Percentiles rank a stretch among this genome's conserved stretches.
Evolutionary conservation across 352 stramenopile genomes (phyloP).

Genomic region (Thalassiosira mediterranea): DNA sequence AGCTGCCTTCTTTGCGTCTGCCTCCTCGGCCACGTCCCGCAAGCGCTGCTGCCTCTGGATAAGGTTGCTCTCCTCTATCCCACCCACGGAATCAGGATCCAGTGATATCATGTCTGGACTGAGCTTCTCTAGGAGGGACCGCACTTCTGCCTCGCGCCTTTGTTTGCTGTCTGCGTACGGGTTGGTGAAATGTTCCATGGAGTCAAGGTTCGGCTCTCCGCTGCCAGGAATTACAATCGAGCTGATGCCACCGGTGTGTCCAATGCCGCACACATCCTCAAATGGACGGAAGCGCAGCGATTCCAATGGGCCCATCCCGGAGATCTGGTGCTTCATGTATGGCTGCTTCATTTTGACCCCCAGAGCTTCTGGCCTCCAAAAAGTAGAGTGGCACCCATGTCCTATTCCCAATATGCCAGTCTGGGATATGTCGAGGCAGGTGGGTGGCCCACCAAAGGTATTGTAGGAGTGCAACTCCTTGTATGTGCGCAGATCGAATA

Average conservation of each 20-base stretch:
- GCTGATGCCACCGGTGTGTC: slow-evolving; percentile 88
- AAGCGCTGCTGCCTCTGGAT: slow-evolving; percentile 86
- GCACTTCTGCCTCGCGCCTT: slow-evolving; percentile 94
- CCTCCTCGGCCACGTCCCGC: slow-evolving; percentile 61
- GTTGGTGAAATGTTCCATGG: slow-evolving; percentile 93
- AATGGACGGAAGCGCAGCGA: slow-evolving; percentile 96
- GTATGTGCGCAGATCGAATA: slow-evolving; percentile 98
- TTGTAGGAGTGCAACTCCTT: slow-evolving; percentile 94
- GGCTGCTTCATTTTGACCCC: slow-evolving; percentile 69
- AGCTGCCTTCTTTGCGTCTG: slow-evolving; percentile 57
- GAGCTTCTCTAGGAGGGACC: slow-evolving; percentile 97
- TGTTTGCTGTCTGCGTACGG: slow-evolving; percentile 96
- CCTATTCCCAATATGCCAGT: slow-evolving; percentile 92
- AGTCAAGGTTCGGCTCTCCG: slow-evolving; percentile 98
- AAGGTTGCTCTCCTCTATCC: slow-evolving; percentile 90
- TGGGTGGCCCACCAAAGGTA: slow-evolving; percentile 70
- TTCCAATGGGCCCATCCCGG: slow-evolving; percentile 75
- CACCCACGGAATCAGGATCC: slow-evolving; percentile 91
- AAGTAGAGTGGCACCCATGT: slow-evolving; percentile 90
- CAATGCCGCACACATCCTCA: slow-evolving; percentile 96
- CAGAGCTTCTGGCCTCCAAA: slow-evolving; percentile 84
- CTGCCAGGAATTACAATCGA: slow-evolving; percentile 94
- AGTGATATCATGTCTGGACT: slow-evolving; percentile 97
- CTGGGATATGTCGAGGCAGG: slow-evolving; percentile 94
- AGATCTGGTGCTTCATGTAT: slow-evolving; percentile 83